Evolutionary conservation across 345 rosid genomes (phyloP).

Genomic region (Euphorbia peplus): DNA sequence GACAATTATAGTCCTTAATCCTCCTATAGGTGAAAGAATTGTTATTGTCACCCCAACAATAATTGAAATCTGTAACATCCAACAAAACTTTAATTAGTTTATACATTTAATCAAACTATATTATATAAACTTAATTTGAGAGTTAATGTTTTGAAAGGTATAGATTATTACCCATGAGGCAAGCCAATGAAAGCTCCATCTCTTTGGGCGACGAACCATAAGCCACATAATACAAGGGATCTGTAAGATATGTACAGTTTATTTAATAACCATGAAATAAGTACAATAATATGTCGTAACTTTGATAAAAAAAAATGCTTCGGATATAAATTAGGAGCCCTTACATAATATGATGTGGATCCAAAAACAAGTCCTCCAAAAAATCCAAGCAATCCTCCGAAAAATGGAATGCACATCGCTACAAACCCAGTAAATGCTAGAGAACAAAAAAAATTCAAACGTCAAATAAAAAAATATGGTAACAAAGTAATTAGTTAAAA

Average conservation of each 20-base stretch:
- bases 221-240: slow-evolving; percentile 60
- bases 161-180: slow-evolving; percentile 32
- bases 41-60: slow-evolving; percentile 17
- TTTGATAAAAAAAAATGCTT: no score
- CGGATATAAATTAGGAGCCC: slow-evolving; percentile 2
- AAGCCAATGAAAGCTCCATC: slow-evolving; percentile 30
- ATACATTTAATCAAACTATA: background rate
- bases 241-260: slow-evolving; percentile 20
- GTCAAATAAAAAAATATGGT: background rate
- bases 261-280: no score
- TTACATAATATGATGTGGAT: slow-evolving; percentile 53
- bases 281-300: no score
- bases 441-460: slow-evolving; percentile 4
- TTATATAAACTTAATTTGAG: no score
- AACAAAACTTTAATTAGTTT: background rate
- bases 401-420: slow-evolving; percentile 54
- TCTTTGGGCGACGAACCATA: slow-evolving; percentile 32
- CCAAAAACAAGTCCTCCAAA: slow-evolving; percentile 46
- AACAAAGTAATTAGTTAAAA: background rate
- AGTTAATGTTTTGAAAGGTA: no score
- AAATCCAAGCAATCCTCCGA: slow-evolving; percentile 42
- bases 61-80: slow-evolving; percentile 15
- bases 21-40: slow-evolving; percentile 29
- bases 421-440: slow-evolving; percentile 46
- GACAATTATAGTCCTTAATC: slow-evolving; percentile 12